A percentile compares a stretch with the other conserved stretches of the same genome.
These are phyloP conservation scores for Prillingera fragicola DNA, from an alignment of 1,284 basidiomycete species.

Conservation along the genomic window DNA sequence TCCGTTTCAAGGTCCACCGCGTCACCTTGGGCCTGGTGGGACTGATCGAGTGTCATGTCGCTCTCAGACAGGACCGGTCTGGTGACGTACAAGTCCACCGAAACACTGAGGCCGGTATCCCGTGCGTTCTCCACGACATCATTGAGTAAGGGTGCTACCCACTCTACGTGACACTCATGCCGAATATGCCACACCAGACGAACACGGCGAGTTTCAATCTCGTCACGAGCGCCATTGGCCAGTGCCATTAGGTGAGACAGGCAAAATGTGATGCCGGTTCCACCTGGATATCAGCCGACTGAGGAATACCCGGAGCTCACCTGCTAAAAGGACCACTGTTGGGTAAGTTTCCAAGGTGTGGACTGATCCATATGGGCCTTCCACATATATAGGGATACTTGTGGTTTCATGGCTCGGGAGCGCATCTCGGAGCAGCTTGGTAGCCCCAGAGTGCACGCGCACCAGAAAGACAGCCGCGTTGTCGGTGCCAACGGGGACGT, in stretches of 20 bases:
- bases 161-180: slow-evolving; percentile 21
- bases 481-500: slow-evolving; percentile 24
- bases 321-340: slow-evolving; percentile 36
- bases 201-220: background rate
- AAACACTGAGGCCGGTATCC: no score
- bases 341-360: slow-evolving; percentile 25
- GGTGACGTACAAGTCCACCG: background rate
- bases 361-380: slow-evolving; percentile 43
- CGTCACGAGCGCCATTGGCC: background rate
- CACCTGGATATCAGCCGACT: slow-evolving; percentile 21
- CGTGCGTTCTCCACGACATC: background rate
- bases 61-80: no score
- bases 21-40: background rate
- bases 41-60: background rate
- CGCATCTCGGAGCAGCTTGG: slow-evolving; percentile 24
- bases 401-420: slow-evolving; percentile 12
- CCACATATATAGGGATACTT: slow-evolving; percentile 29
- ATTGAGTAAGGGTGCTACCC: slow-evolving; percentile 22
- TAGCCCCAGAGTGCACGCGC: slow-evolving; percentile 39
- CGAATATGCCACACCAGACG: slow-evolving; percentile 41
- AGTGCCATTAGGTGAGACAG: slow-evolving; percentile 30
- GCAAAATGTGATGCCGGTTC: slow-evolving; percentile 39
- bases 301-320: slow-evolving; percentile 6
- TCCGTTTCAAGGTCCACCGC: background rate
- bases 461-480: slow-evolving; percentile 33